A percentile compares a stretch with the other conserved stretches of the same genome.
phyloP scores from a whole-genome alignment of 1,284 basidiomycete species.

The Cryptococcus hybrid region DNA sequence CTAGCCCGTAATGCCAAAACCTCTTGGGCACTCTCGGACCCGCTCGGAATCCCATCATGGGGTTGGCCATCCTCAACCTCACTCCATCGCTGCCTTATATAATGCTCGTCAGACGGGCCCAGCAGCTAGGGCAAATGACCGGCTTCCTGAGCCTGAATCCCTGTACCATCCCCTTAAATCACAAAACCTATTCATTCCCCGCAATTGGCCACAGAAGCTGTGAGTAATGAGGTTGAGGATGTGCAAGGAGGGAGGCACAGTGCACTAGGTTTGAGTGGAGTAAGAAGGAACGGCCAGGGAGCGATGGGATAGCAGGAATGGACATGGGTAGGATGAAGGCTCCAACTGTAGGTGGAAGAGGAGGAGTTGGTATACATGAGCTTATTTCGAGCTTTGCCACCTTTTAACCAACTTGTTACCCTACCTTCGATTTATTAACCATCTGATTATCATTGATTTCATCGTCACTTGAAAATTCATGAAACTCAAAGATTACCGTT shows the following conservation, averaged over 20 bases:
- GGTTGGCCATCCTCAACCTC: conserved; percentile 6
- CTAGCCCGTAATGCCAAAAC: conserved; percentile 29
- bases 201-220: conserved; percentile 17
- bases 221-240: conserved; percentile 22
- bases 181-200: conserved; percentile 27
- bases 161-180: conserved; percentile 17
- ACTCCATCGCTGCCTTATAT: conserved; percentile 10
- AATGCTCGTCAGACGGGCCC: conserved; percentile 7
- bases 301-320: neutral
- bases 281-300: conserved; percentile 5
- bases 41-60: neutral
- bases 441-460: neutral
- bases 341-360: conserved; percentile 33
- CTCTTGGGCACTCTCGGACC: conserved; percentile 10
- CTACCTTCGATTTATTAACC: neutral
- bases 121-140: conserved; percentile 4
- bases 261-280: conserved; percentile 30
- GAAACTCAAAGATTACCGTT: conserved; percentile 26
- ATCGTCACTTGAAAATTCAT: neutral
- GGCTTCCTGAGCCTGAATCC: conserved; percentile 14
- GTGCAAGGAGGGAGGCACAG: conserved; percentile 24
- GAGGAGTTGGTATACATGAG: conserved; percentile 24
- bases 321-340: conserved; percentile 17
- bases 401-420: neutral
- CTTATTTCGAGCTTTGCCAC: conserved; percentile 4